These are phyloP conservation scores for Termitomyces heimii DNA, from an alignment of 768 basidiomycete species.

Conservation along the genomic window DNA sequence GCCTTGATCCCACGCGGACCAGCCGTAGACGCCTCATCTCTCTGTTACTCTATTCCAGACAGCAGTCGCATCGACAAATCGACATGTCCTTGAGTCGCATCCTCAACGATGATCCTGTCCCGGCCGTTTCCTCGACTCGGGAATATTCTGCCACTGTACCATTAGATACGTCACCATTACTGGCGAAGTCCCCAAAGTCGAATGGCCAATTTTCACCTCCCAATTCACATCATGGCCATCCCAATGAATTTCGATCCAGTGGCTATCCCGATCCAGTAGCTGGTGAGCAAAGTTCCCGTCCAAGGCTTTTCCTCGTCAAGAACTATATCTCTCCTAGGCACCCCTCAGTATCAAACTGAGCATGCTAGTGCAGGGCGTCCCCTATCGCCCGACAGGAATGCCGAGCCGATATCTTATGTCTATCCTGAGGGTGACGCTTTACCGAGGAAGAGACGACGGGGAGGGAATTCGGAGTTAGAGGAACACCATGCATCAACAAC, in stretches of 20 bases:
- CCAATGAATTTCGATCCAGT: slow-evolving; percentile 1
- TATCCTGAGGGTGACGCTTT: slow-evolving; percentile 17
- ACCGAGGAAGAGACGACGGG: slow-evolving; percentile 46
- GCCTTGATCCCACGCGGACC: slow-evolving; percentile 31
- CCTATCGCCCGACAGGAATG: slow-evolving; percentile 31
- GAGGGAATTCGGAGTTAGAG: slow-evolving; percentile 43
- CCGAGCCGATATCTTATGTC: slow-evolving; percentile 26
- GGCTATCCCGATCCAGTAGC: slow-evolving; percentile 7
- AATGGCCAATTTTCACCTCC: slow-evolving; percentile 20
- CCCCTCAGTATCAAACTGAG: slow-evolving; percentile 10
- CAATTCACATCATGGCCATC: slow-evolving; percentile 3
- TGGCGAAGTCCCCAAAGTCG: slow-evolving; percentile 13
- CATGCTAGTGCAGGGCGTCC: slow-evolving; percentile 25
- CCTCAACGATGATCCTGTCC: slow-evolving; percentile 67
- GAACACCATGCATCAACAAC: slow-evolving; percentile 36
- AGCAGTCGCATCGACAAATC: neutral
- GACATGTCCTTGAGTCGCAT: slow-evolving; percentile 78
- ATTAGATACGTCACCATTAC: slow-evolving; percentile 12
- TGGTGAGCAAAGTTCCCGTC: slow-evolving; percentile 2
- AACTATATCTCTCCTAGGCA: slow-evolving; percentile 21
- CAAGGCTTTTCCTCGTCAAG: slow-evolving; percentile 6
- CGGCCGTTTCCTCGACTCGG: slow-evolving; percentile 27
- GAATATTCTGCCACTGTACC: slow-evolving; percentile 21
- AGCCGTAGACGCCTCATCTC: slow-evolving; percentile 2
- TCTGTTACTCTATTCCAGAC: slow-evolving; percentile 3